Evolutionary conservation across 495 filamentous ascomycete species (phyloP).

Genomic region (Xylaria castorea): DNA sequence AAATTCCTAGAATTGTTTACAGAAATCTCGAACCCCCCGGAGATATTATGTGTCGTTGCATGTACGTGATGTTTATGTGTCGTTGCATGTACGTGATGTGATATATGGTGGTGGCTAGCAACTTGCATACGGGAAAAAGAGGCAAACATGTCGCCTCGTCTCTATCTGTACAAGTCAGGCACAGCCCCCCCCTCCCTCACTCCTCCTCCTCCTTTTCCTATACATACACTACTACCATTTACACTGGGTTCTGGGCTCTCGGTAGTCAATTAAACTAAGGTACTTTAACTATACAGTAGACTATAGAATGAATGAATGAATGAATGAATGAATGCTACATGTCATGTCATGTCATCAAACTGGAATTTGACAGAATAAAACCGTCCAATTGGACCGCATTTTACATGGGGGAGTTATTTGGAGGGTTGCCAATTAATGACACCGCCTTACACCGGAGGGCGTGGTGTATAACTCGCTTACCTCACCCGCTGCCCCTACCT

Average conservation of each 20-base stretch:
- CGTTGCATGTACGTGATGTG: not conserved
- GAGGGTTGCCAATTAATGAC: not conserved
- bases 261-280: not conserved
- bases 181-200: not conserved
- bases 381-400: not conserved
- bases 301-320: too few species aligned
- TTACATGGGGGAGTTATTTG: too few species aligned
- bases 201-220: not conserved
- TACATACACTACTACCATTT: not conserved
- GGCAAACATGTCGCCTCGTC: slow-evolving; percentile 4
- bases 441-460: not conserved
- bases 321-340: not conserved
- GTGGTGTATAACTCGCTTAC: too few species aligned
- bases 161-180: not conserved
- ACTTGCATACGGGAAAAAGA: not conserved
- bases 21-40: not conserved
- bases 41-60: not conserved
- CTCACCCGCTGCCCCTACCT: too few species aligned
- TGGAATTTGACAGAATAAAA: not conserved
- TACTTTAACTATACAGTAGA: too few species aligned
- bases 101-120: not conserved
- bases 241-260: not conserved
- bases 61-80: not conserved
- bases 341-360: not conserved
- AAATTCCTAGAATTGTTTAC: not conserved